These are phyloP conservation scores for Escovopsis sp. DNA, from an alignment of 2,329 filamentous ascomycete genomes.

Conservation along the genomic window DNA sequence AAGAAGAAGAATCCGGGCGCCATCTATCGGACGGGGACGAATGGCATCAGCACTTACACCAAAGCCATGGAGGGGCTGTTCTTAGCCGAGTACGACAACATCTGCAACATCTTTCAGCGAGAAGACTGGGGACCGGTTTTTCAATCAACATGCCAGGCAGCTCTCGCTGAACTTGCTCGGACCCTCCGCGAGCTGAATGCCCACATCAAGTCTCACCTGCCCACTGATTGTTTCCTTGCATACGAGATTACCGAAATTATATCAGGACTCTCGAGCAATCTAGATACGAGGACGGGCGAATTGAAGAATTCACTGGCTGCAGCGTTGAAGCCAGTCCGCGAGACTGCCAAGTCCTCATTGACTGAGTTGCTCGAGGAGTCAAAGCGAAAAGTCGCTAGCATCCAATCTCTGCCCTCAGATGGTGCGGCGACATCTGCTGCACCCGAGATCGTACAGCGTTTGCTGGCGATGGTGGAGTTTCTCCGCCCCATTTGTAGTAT, in stretches of 20 bases:
- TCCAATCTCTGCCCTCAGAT: conserved; percentile 61
- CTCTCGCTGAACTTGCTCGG: conserved; percentile 68
- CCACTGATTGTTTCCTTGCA: conserved; percentile 85
- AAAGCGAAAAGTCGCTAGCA: conserved; percentile 48
- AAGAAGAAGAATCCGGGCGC: conserved; percentile 72
- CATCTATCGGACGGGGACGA: conserved; percentile 76
- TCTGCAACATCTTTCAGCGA: conserved; percentile 70
- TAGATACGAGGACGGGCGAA: conserved; percentile 74
- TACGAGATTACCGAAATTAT: conserved; percentile 93
- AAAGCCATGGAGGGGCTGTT: conserved; percentile 79
- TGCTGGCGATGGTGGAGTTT: conserved; percentile 80
- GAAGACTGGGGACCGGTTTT: conserved; percentile 76
- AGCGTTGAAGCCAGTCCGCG: conserved; percentile 74
- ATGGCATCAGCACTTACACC: conserved; percentile 81
- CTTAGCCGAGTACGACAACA: conserved; percentile 77
- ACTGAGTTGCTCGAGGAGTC: conserved; percentile 74
- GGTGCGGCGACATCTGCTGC: conserved; percentile 67
- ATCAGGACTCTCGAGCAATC: conserved; percentile 58
- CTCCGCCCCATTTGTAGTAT: conserved; percentile 75
- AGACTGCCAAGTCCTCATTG: conserved; percentile 80
- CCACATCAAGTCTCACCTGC: conserved; percentile 74
- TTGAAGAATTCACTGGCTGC: conserved; percentile 72
- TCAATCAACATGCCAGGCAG: conserved; percentile 60
- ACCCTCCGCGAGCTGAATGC: conserved; percentile 80
- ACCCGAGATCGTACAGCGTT: conserved; percentile 68